Evolutionary conservation across 2,329 filamentous ascomycete genomes (phyloP), one percentile per base, ranked within the genome.

Genomic region (Colletotrichum orbiculare): DNA sequence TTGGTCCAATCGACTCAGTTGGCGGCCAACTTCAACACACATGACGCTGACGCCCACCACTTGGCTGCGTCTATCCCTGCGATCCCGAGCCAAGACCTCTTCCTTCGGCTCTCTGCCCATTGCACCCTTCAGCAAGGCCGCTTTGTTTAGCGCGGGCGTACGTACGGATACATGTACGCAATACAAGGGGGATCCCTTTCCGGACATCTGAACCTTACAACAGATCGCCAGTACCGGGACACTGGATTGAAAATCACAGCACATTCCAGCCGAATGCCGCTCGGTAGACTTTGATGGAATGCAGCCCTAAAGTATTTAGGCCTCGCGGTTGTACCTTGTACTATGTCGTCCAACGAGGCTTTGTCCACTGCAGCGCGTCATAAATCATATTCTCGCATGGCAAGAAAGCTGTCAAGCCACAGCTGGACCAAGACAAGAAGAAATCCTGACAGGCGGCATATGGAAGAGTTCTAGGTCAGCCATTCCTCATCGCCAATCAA

Each of bases 51-150:
- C 25, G 25, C 25, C 25, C 25, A 5, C 25, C 25, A 25, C 25
- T 25, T 25, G 4, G 55, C 57, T 2, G 37, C 60, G 37, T 41
- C 11, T n/a, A 60, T 61, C 57, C 61, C 57, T 64, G 61, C 35
- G 45, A 42, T 47, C 35, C 5, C 9, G 34, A 25, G 25, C 25
- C 25, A 25, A 25, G 25, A 25, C 25, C 25, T 25, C 25, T 5
- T 25, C 25, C 25, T 9, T 17, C 12, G 8, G 41, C 43, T 25
- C 33, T 47, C 45, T 47, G 45, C 45, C 13, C 37, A 45, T 39
- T 48, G 9, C 45, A 15, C 35, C 34, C 12, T 35, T 52, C 34
- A 39, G 35, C 48, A 38, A 17, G 25, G 13, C 38, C 46, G 25
- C 33, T 10, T 55, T 39, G 33, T 47, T 55, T 55, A 11, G 53